Evolutionary conservation across 2,329 filamentous ascomycete genomes (phyloP).

Genomic region (Fusarium multiceps): DNA sequence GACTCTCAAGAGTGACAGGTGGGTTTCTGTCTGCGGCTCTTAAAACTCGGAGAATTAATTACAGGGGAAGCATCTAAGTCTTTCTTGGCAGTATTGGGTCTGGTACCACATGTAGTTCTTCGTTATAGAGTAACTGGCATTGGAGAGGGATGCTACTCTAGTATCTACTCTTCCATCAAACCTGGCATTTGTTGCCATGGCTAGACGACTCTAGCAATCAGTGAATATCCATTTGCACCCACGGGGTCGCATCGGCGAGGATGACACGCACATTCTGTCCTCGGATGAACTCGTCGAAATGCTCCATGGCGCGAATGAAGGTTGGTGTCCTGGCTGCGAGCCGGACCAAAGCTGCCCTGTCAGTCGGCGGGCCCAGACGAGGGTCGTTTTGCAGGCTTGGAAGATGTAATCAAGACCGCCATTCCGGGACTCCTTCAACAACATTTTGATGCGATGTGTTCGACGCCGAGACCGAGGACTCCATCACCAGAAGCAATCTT

Average conservation of each 20-base stretch:
- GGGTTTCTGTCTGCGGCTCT: not conserved
- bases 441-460: not conserved
- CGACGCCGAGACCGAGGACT: not conserved
- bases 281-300: not conserved
- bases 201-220: not conserved
- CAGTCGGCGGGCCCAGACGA: not conserved
- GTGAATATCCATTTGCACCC: fast-evolving
- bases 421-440: not conserved
- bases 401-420: not conserved
- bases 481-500: not conserved
- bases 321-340: not conserved
- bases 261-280: not conserved
- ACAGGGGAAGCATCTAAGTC: not conserved
- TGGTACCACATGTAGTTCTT: not conserved
- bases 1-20: not conserved
- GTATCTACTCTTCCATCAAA: not conserved
- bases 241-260: not conserved
- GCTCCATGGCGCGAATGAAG: not conserved
- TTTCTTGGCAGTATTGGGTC: not conserved
- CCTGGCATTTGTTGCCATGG: not conserved
- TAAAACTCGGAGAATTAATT: not conserved
- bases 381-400: not conserved
- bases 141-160: not conserved
- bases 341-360: not conserved
- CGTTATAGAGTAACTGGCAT: not conserved